Evolutionary conservation across 164 flowering plant species (phyloP), one percentile per base, ranked within the genome.

Genomic region (Brasenia schreberi): DNA sequence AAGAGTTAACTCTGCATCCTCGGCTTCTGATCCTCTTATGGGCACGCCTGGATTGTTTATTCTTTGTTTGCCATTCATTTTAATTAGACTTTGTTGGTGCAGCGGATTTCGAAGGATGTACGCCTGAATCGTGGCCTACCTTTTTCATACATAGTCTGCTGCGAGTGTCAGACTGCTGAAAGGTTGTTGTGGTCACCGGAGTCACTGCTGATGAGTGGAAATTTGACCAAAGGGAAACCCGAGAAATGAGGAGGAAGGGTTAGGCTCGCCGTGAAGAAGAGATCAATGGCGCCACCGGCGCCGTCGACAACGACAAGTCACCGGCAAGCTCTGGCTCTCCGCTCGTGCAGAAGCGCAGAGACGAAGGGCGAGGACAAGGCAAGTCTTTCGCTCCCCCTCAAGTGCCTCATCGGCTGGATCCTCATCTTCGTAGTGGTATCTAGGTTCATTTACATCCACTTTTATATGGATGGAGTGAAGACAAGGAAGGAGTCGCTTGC

Each of bases 401-500:
- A 66, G 43, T 7, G 74, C 62, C 71, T 89, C 63, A 23, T 79
- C 7, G 33, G 84, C 17, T 92, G 87, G 88, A 60, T 84, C 19
- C 11, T 81, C 62, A 27, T 72, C 0, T 63, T 78, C 68, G 81
- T 74, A 1, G 33, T 75, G 39, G 5, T 72, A 2, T 72, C 87
- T 59, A 19, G 59, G 63, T 12, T 27, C 5, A 61, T 84, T 60
- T 92, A 80, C 73, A 66, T 63, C 63, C 33, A 65, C 2, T 73
- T 83, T 81, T 86, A 87, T 65, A 83, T 67, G 68, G 78, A 72
- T 18, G 76, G 68, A 67, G 73, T 81, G 73, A 84, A 70, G 67
- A 83, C 83, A 66, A 87, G 96, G 68, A 80, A 76, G 64, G 96
- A 90, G 65, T 81, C 76, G 7, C 77, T 92, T 62, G 78, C 76